A percentile compares a stretch with the other conserved stretches of the same genome.
Conservation (phyloP, 768 basidiomycete species). For the Chalciporus piperatus region DNA sequence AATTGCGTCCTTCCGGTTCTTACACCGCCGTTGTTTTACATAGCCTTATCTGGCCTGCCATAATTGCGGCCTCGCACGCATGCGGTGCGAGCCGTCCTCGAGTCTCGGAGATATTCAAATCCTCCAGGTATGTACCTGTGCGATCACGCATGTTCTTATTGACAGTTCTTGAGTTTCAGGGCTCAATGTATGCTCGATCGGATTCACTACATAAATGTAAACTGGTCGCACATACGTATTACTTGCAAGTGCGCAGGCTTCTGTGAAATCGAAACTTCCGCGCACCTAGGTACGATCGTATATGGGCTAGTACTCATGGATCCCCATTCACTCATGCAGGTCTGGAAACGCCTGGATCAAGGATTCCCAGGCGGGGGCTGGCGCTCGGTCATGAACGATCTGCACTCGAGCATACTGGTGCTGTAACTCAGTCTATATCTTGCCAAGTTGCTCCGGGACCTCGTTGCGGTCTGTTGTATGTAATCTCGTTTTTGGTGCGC, state of each 20-base stretch:
- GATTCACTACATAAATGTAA: conserved; percentile 23
- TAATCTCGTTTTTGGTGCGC: conserved; percentile 21
- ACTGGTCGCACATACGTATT: conserved; percentile 18
- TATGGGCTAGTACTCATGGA: not conserved
- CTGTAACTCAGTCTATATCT: conserved; percentile 16
- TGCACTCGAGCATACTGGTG: conserved; percentile 24
- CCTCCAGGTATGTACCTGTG: conserved; percentile 26
- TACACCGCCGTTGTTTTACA: conserved; percentile 9
- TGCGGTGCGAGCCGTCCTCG: conserved; percentile 22
- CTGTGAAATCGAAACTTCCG: conserved; percentile 38
- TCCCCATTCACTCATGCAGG: conserved; percentile 19
- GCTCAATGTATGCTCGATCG: not conserved
- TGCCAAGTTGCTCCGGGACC: conserved; percentile 9
- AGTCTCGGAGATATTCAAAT: conserved; percentile 28
- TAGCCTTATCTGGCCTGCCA: conserved; percentile 33
- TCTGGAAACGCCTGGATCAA: conserved; percentile 36
- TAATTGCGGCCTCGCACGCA: conserved; percentile 30
- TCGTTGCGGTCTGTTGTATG: conserved; percentile 25
- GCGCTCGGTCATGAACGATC: conserved; percentile 37
- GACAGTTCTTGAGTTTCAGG: not conserved
- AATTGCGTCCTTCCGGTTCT: conserved; percentile 1
- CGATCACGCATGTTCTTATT: conserved; percentile 7
- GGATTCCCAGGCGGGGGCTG: conserved; percentile 29
- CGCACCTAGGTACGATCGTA: conserved; percentile 32
- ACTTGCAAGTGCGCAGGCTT: conserved; percentile 20